phyloP scores from a whole-genome alignment of 768 basidiomycete genomes.

The Paxillus rubicundulus region DNA sequence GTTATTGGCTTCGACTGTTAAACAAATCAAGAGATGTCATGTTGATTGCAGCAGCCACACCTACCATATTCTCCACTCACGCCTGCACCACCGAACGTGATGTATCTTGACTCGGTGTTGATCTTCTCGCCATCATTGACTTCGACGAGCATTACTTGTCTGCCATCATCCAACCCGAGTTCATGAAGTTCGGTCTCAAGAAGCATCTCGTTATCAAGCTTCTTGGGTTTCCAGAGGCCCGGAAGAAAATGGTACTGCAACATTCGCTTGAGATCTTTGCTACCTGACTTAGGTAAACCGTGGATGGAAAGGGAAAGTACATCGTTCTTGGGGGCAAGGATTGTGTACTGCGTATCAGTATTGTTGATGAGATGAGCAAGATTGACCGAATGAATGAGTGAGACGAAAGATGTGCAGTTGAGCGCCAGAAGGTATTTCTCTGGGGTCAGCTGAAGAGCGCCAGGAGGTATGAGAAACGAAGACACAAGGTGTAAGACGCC shows the following conservation, averaged over 20 bases:
- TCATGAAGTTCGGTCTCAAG: conserved; percentile 79
- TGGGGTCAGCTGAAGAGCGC: conserved; percentile 77
- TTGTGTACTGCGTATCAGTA: conserved; percentile 70
- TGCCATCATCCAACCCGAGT: conserved; percentile 61
- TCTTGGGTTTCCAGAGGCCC: conserved; percentile 67
- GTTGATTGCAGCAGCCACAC: conserved; percentile 22
- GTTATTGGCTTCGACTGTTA: conserved; percentile 67
- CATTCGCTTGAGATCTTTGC: conserved; percentile 64
- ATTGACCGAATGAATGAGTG: conserved; percentile 79
- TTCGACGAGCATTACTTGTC: conserved; percentile 68
- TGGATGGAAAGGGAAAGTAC: conserved; percentile 60
- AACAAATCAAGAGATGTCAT: conserved; percentile 7
- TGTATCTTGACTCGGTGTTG: conserved; percentile 45
- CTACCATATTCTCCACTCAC: conserved; percentile 75
- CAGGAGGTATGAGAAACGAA: conserved; percentile 73
- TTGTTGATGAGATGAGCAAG: conserved; percentile 70
- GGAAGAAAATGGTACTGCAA: conserved; percentile 92
- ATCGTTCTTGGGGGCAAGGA: conserved; percentile 89
- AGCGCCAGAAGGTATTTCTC: conserved; percentile 94
- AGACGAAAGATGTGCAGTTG: conserved; percentile 89
- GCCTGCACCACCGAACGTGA: conserved; percentile 82
- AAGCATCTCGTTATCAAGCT: conserved; percentile 71
- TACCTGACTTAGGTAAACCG: conserved; percentile 60
- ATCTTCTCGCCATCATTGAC: conserved; percentile 53
- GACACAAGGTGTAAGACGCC: conserved; percentile 92